Percentiles rank a stretch among this genome's conserved stretches.
These are phyloP conservation scores for Pittosporum tobira DNA, from an alignment of 129 eudicot species.

Conservation along the genomic window DNA sequence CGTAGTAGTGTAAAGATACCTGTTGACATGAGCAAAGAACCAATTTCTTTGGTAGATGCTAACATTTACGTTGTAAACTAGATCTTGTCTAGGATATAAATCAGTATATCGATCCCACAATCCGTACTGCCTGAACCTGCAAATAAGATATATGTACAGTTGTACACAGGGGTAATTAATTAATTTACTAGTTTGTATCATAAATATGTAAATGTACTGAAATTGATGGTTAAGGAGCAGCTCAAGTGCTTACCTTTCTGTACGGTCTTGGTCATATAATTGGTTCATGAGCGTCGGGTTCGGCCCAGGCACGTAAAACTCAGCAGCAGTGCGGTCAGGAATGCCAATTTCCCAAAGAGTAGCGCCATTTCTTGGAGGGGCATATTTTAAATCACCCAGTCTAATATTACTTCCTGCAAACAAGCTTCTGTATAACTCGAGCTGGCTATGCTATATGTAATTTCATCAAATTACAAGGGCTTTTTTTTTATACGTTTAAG, in stretches of 20 bases:
- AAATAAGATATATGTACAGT: no score
- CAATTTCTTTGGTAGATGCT: conserved; percentile 29
- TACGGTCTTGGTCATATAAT: no score
- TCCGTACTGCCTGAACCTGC: conserved; percentile 51
- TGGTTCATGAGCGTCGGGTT: conserved; percentile 33
- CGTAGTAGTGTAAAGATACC: conserved; percentile 24
- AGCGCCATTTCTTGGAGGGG: conserved; percentile 71
- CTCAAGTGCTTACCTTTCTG: no score
- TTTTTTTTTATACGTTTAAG: not conserved
- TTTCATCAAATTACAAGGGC: no score
- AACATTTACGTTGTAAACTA: conserved; percentile 26
- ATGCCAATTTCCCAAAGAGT: conserved; percentile 80
- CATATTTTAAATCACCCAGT: conserved; percentile 33
- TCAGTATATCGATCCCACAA: conserved; percentile 50
- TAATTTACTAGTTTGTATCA: no score
- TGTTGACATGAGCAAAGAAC: conserved; percentile 51
- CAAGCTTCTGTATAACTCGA: no score
- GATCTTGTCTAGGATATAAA: conserved; percentile 37
- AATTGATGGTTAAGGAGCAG: not conserved
- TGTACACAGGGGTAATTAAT: no score
- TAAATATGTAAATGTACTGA: no score
- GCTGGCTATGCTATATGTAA: no score
- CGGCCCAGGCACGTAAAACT: conserved; percentile 64
- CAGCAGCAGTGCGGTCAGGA: conserved; percentile 80
- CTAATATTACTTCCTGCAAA: conserved; percentile 37